These are phyloP conservation scores for Westerdykella ornata DNA, from an alignment of 2,329 filamentous ascomycete species.

Conservation along the genomic window DNA sequence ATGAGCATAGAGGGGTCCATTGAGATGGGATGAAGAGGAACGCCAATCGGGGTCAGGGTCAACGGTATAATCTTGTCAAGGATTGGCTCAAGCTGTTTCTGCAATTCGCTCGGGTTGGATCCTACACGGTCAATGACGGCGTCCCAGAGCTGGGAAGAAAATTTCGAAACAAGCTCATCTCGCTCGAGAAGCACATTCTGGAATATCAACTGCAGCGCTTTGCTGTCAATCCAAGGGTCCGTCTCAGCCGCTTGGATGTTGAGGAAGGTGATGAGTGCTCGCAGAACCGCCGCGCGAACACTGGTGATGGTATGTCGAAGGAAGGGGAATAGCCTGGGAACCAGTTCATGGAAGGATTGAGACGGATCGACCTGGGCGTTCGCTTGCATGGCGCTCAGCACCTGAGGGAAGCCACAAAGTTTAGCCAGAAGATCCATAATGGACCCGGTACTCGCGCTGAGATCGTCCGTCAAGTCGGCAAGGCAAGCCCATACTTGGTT, in stretches of 20 bases:
- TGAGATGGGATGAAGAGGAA: slow-evolving; percentile 80
- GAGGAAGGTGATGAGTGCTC: slow-evolving; percentile 87
- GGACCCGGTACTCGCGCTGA: slow-evolving; percentile 93
- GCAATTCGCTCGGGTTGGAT: slow-evolving; percentile 57
- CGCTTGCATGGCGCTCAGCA: slow-evolving; percentile 85
- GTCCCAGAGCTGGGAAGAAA: slow-evolving; percentile 82
- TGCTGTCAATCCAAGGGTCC: slow-evolving; percentile 87
- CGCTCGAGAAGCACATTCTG: slow-evolving; percentile 93
- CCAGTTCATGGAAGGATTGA: slow-evolving; percentile 84
- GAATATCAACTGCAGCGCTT: slow-evolving; percentile 79
- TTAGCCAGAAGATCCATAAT: slow-evolving; percentile 98
- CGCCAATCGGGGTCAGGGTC: slow-evolving; percentile 83
- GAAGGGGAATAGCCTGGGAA: slow-evolving; percentile 92
- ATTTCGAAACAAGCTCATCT: slow-evolving; percentile 71
- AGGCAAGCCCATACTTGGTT: slow-evolving; percentile 96
- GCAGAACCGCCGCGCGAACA: slow-evolving; percentile 85
- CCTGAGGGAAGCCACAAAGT: slow-evolving; percentile 87
- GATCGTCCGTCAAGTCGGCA: slow-evolving; percentile 90
- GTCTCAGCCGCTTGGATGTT: slow-evolving; percentile 73
- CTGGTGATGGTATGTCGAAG: slow-evolving; percentile 94
- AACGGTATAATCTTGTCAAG: slow-evolving; percentile 76
- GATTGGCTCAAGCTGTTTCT: slow-evolving; percentile 65
- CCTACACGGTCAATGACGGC: slow-evolving; percentile 63
- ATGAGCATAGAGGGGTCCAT: slow-evolving; percentile 89
- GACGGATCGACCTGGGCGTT: slow-evolving; percentile 78